These are phyloP conservation scores for Kwoniella sp. DNA, from an alignment of 768 basidiomycete species.

Conservation along the genomic window DNA sequence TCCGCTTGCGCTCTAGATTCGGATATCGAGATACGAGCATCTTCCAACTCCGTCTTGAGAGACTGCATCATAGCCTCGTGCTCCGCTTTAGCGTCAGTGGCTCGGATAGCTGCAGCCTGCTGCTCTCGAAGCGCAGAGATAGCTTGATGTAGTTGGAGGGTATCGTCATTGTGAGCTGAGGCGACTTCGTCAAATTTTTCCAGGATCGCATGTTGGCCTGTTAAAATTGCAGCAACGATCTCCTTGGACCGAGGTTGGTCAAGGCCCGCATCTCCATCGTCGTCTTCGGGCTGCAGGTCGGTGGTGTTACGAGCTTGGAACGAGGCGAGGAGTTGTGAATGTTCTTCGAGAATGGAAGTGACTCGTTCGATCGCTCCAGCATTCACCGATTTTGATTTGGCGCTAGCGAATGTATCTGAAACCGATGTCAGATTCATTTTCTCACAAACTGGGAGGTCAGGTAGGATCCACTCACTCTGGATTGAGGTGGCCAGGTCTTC, in stretches of 20 bases:
- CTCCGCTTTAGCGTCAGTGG: background rate
- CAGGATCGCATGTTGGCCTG: slow-evolving; percentile 25
- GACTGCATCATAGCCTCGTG: background rate
- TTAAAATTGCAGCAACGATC: slow-evolving; percentile 15
- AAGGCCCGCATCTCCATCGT: background rate
- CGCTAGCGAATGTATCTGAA: no score
- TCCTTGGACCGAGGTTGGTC: slow-evolving; percentile 5
- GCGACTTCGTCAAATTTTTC: slow-evolving; percentile 22
- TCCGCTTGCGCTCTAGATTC: background rate
- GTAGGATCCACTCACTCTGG: background rate
- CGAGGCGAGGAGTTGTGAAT: slow-evolving; percentile 11
- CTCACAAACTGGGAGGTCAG: no score
- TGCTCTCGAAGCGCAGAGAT: slow-evolving; percentile 7
- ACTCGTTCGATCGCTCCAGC: background rate
- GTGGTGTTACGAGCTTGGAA: background rate
- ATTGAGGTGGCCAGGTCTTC: background rate
- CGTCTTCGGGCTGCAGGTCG: background rate
- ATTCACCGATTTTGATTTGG: no score
- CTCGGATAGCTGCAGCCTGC: slow-evolving; percentile 4
- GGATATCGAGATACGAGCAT: background rate
- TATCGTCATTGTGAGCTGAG: background rate
- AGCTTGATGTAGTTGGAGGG: background rate
- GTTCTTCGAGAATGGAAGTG: slow-evolving; percentile 13
- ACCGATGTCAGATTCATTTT: no score
- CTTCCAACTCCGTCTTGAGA: slow-evolving; percentile 2